Evolutionary conservation across 1,139 yeast genomes (phyloP), one percentile per base, ranked within the genome.

Genomic region (Blastobotrys elegans): DNA sequence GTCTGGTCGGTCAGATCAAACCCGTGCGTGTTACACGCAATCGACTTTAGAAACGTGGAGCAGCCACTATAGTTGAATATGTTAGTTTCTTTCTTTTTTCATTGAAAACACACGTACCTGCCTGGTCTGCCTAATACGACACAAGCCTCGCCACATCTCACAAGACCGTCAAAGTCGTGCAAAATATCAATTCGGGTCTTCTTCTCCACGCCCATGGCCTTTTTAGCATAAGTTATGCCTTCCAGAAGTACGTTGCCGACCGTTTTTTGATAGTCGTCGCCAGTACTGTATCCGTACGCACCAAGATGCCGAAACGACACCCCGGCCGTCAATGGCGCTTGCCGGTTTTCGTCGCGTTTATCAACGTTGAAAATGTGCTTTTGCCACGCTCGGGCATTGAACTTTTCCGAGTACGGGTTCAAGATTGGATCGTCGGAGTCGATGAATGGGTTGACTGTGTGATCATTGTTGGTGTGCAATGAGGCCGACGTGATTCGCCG

Each of bases 101-200:
- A 18, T 10, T 8, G 13, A n/a, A n/a, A n/a, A n/a, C n/a, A n/a
- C n/a, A 44, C 50, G 16, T 37, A 48, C 50, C 50, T 48, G 22
- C 94, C 94, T 0, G 94, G 94, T 63, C 90, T 76, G 38, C 94
- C 94, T 35, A 84, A 67, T 1, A 84, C 94, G 43, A 85, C 87
- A 4, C 86, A 76, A 47, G 85, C 71, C 57, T 84, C 86, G 47
- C 95, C 90, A 0, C 92, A 84, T 39, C 71, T 69, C 53, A 82
- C 70, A 6, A 80, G 58, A 24, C 84, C 90, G 55, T 83, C 86
- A 80, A 83, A 80, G 20, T 82, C 72, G 58, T 79, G 76, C 56
- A 82, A 66, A 52, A 84, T 84, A 50, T 82, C 81, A 45, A 73
- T 80, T 60, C 66, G 61, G 22, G 63, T 51, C 30, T 54, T 55